A percentile compares a stretch with the other conserved stretches of the same genome.
phyloP scores from a whole-genome alignment of 352 stramenopile genomes.

The Phytophthora crassamura region DNA sequence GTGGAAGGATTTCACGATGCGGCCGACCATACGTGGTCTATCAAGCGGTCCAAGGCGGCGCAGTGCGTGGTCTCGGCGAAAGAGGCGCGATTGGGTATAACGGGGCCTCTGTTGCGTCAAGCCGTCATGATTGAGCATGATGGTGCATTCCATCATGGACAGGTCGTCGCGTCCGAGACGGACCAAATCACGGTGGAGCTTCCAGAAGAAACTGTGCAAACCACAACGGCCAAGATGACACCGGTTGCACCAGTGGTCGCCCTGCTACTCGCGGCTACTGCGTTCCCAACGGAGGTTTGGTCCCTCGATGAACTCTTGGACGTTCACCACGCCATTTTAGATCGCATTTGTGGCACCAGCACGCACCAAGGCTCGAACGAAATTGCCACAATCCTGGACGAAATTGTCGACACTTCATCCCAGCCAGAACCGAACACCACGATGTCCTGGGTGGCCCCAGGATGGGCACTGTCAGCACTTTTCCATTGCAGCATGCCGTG shows the following conservation, averaged over 20 bases:
- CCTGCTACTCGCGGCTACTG: background rate
- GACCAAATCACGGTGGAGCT: background rate
- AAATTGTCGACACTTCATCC: background rate
- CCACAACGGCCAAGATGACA: background rate
- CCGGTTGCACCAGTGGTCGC: background rate
- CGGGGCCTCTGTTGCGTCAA: background rate
- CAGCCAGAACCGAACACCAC: background rate
- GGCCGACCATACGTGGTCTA: background rate
- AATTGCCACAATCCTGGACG: background rate
- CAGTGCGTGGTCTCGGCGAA: background rate
- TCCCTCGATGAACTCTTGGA: background rate
- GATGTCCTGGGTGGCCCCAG: background rate
- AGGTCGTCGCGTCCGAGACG: background rate
- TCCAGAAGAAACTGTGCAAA: background rate
- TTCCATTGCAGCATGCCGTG: background rate
- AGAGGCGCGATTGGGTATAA: no score
- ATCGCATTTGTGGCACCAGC: background rate
- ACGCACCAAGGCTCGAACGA: background rate
- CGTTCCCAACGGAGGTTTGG: background rate
- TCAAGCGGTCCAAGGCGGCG: background rate
- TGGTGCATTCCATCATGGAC: background rate
- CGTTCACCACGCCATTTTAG: background rate
- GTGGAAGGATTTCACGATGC: conserved; percentile 5
- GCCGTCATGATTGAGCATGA: conserved; percentile 2
- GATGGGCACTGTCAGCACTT: no score